These are phyloP conservation scores for Russula vinacea DNA, from an alignment of 768 basidiomycete species.

Conservation along the genomic window DNA sequence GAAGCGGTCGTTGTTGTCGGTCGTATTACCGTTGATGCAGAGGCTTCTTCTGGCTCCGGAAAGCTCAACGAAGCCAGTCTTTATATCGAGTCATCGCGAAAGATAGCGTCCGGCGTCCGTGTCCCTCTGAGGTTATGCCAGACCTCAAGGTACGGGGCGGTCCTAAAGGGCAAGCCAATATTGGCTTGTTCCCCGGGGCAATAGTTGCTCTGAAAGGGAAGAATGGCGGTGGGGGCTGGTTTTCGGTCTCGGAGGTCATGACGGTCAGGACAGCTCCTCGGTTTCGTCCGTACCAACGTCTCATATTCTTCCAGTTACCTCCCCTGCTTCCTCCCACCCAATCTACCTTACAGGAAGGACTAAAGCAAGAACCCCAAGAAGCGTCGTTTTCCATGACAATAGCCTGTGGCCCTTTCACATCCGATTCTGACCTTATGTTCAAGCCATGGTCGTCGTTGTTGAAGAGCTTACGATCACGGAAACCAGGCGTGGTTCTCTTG, in stretches of 20 bases:
- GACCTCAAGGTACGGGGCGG: constrained; percentile 64
- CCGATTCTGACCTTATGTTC: constrained; percentile 72
- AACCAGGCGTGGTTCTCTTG: constrained; percentile 75
- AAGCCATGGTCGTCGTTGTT: constrained; percentile 66
- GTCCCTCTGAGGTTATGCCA: constrained; percentile 71
- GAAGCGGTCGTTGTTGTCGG: constrained; percentile 35
- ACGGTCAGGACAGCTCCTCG: constrained; percentile 50
- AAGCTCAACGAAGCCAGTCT: constrained; percentile 77
- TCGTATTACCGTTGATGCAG: constrained; percentile 50
- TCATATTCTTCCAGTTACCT: constrained; percentile 51
- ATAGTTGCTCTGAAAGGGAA: constrained; percentile 82
- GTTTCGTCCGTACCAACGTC: neutral
- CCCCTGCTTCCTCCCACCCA: constrained; percentile 46
- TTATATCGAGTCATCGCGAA: constrained; percentile 79
- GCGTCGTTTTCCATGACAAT: constrained; percentile 61
- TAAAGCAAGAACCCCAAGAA: constrained; percentile 44
- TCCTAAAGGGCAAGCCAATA: constrained; percentile 55
- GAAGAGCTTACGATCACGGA: constrained; percentile 53
- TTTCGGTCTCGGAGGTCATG: constrained; percentile 77
- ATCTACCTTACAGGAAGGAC: constrained; percentile 38
- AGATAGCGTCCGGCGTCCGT: constrained; percentile 63
- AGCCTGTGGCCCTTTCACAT: constrained; percentile 84
- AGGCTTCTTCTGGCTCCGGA: constrained; percentile 48
- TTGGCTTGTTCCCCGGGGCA: constrained; percentile 85
- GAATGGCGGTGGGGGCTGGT: constrained; percentile 89